phyloP scores from a whole-genome alignment of 2,329 filamentous ascomycete species.

The Penicillium sp. region DNA sequence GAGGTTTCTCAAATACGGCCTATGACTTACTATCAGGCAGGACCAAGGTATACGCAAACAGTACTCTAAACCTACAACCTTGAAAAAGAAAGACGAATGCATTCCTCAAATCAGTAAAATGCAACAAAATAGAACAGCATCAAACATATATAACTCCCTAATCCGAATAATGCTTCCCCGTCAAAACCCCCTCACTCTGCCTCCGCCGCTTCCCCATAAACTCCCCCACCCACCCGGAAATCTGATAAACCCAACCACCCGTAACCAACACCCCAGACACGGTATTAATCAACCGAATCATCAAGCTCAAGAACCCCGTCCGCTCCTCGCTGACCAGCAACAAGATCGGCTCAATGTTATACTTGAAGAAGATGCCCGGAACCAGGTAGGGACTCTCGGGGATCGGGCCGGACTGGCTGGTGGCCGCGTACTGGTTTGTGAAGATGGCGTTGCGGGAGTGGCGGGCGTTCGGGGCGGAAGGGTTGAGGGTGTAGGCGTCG shows the following conservation, averaged over 20 bases:
- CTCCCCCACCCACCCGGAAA: conserved; percentile 72
- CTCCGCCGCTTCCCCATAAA: conserved; percentile 47
- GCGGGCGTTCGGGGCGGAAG: conserved; percentile 34
- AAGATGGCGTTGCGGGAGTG: conserved; percentile 57
- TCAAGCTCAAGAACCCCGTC: conserved; percentile 70
- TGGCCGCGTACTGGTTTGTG: conserved; percentile 98
- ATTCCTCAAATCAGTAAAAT: conserved; percentile 1
- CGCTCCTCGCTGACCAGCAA: conserved; percentile 82
- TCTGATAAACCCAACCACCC: conserved; percentile 87
- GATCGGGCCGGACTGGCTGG: conserved; percentile 71
- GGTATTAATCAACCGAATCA: conserved; percentile 86
- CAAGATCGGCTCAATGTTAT: conserved; percentile 95
- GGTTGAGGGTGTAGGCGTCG: conserved; percentile 45
- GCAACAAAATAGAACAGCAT: not conserved
- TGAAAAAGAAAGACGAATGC: not conserved
- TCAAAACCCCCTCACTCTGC: conserved; percentile 52
- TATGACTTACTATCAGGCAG: no score
- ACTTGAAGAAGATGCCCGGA: conserved; percentile 96
- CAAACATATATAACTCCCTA: conserved; percentile 5
- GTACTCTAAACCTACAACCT: not conserved
- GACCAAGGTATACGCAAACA: not conserved
- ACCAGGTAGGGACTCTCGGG: conserved; percentile 64
- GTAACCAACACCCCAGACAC: conserved; percentile 88
- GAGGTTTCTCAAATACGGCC: not conserved
- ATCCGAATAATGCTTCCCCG: conserved; percentile 42